Evolutionary conservation across 176 grass and related monocot species (phyloP), one percentile per base, ranked within the genome.

Genomic region (Avena insularis): DNA sequence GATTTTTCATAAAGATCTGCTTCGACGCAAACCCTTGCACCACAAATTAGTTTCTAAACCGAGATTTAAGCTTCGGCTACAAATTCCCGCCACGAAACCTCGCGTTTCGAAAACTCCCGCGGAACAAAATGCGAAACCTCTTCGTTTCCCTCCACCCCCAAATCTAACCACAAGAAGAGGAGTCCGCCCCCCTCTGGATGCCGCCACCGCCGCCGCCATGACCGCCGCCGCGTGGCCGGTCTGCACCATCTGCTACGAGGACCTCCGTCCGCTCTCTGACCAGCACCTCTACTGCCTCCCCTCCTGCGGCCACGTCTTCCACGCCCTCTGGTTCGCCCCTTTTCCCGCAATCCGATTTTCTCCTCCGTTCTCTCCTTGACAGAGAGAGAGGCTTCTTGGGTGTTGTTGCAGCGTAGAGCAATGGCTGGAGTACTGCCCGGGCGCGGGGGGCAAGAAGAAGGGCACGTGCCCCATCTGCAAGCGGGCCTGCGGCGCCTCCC

Each of bases 231-330:
- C 85, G 12, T 95, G 91, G 93, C 96, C 93, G 67, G 91, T 98
- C 75, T 98, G 96, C 88, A 92, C 91, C 63, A 93, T 98, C 89
- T 98, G 96, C 85, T 98, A 94, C 92, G 96, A 98, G 59, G 96
- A 98, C 43, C 93, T 98, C 79, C 89, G 87, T 20, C 96, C 88
- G 31, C 76, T 94, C 74, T 91, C 84, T 57, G 96, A 98, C 69
- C 86, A 92, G 45, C 90, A 87, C 71, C 82, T 98, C 71, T 89
- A 92, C 86, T 92, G 70, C 85, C 87, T 95, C 79, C 96, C 96
- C 83, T 60, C 91, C 85, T 98, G 96, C 70, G 96, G 96, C 82
- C 96, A 98, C 83, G 96, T 95, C 79, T 94, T 98, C 89, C 96
- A 98, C 90, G 96, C 94, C 86, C 92, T 98, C 84, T 96, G 96